A percentile compares a stretch with the other conserved stretches of the same genome.
Conservation (phyloP, 2,329 filamentous ascomycete species). For the Colletotrichum camelliae region DNA sequence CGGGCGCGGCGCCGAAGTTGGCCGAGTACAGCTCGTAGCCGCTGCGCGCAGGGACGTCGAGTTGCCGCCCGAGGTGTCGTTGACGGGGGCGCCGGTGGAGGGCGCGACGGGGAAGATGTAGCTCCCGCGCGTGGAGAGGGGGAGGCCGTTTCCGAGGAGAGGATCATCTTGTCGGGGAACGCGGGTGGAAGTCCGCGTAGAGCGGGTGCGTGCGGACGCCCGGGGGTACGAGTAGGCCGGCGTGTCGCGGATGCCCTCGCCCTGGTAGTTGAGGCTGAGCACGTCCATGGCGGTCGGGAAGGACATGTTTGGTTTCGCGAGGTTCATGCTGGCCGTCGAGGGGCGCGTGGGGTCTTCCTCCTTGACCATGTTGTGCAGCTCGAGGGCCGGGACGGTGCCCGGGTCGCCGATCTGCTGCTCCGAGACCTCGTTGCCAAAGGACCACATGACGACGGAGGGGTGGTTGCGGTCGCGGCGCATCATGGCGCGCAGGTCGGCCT, state of each 20-base stretch:
- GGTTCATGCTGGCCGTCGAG: slow-evolving; percentile 51
- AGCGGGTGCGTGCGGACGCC: slow-evolving; percentile 32
- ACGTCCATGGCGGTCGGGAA: slow-evolving; percentile 50
- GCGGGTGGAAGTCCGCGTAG: slow-evolving; percentile 48
- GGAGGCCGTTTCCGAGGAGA: slow-evolving; percentile 47
- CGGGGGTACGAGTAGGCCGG: slow-evolving; percentile 29
- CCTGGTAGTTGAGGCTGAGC: slow-evolving; percentile 61
- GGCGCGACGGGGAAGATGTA: slow-evolving; percentile 57
- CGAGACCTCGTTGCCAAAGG: slow-evolving; percentile 58
- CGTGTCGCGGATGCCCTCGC: slow-evolving; percentile 47
- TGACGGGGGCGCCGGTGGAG: slow-evolving; percentile 41
- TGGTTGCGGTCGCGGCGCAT: slow-evolving; percentile 61
- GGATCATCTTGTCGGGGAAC: slow-evolving; percentile 53
- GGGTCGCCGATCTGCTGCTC: slow-evolving; percentile 46
- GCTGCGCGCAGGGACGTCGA: slow-evolving; percentile 37
- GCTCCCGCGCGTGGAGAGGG: slow-evolving; percentile 54
- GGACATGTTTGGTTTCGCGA: slow-evolving; percentile 41
- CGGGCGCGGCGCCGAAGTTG: slow-evolving; percentile 51
- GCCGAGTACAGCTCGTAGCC: slow-evolving; percentile 58
- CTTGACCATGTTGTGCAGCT: slow-evolving; percentile 45
- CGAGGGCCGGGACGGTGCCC: slow-evolving; percentile 34
- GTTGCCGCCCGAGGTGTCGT: slow-evolving; percentile 44
- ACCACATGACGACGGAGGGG: slow-evolving; percentile 57
- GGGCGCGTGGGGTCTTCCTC: slow-evolving; percentile 54
- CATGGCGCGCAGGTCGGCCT: slow-evolving; percentile 55